A percentile compares a stretch with the other conserved stretches of the same genome.
Conservation (phyloP, 2,329 filamentous ascomycete genomes). For the Sporothrix pseudoabietina region DNA sequence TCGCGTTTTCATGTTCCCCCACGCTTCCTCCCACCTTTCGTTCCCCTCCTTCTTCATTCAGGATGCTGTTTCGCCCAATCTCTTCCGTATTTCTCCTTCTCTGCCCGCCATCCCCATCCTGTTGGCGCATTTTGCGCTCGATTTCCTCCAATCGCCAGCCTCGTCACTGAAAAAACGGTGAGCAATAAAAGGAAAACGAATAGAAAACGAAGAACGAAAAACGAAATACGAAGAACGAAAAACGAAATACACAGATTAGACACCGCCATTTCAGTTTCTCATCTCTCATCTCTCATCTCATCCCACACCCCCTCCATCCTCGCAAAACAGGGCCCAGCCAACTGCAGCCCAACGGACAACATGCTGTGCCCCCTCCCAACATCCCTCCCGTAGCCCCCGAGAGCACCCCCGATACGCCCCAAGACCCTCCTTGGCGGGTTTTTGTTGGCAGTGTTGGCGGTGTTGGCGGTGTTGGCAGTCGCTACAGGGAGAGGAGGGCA, state of each 20-base stretch:
- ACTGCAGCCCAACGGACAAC: not conserved
- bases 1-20: not conserved
- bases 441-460: not conserved
- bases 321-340: not conserved
- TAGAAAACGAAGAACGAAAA: not conserved
- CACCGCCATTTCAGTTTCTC: constrained; percentile 6
- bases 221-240: not conserved
- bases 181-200: not conserved
- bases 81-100: not conserved
- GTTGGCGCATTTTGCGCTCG: not conserved
- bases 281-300: not conserved
- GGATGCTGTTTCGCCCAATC: constrained; percentile 8
- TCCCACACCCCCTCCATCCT: constrained; percentile 8
- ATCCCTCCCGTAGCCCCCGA: not conserved
- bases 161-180: constrained; percentile 3
- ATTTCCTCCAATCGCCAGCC: constrained; percentile 14
- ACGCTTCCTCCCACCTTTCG: not conserved
- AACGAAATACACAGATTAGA: not conserved
- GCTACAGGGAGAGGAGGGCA: not conserved
- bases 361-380: not conserved
- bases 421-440: too few relatives aligned
- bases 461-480: not conserved
- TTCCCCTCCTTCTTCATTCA: constrained; percentile 6
- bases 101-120: not conserved
- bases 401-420: not conserved